Conservation (phyloP, 805 yeast species). For the Yueomyces sp. region DNA sequence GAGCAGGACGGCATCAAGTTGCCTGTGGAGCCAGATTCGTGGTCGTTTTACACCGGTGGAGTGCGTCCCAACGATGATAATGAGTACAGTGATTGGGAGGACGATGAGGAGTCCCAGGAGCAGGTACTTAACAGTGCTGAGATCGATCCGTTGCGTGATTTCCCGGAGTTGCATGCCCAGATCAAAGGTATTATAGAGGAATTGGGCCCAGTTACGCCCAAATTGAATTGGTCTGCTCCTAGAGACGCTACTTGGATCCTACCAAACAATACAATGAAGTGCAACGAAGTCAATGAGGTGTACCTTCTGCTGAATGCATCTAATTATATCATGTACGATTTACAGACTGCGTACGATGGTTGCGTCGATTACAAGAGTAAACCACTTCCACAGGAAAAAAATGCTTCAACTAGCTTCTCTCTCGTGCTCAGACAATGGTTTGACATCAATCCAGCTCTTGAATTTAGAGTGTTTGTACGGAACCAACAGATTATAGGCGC, state of each 20-base stretch:
- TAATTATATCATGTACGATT: constrained; percentile 76
- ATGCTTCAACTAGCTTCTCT: constrained; percentile 33
- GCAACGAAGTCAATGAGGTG: constrained; percentile 58
- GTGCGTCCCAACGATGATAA: constrained; percentile 36
- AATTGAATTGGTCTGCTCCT: constrained; percentile 95
- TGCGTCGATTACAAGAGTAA: constrained; percentile 22
- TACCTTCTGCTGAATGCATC: constrained; percentile 76
- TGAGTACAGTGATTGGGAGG: constrained; percentile 68
- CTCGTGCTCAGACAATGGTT: constrained; percentile 76
- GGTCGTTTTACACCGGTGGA: constrained; percentile 23
- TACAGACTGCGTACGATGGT: constrained; percentile 55
- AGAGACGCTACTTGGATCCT: constrained; percentile 89
- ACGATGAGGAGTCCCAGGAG: constrained; percentile 17
- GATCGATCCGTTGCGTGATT: constrained; percentile 34
- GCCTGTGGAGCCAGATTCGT: constrained; percentile 31
- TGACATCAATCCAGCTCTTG: constrained; percentile 75
- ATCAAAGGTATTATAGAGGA: constrained; percentile 34
- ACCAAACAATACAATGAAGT: constrained; percentile 61
- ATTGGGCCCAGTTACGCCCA: constrained; percentile 63
- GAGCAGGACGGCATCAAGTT: constrained; percentile 55
- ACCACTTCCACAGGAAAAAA: constrained; percentile 1
- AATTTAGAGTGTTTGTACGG: constrained; percentile 75
- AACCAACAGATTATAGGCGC: constrained; percentile 53
- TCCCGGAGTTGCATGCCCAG: constrained; percentile 45
- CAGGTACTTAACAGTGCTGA: constrained; percentile 8